Base-by-base conservation (phyloP, 2,329 filamentous ascomycete species). In the Cercospora brassicicola region DNA sequence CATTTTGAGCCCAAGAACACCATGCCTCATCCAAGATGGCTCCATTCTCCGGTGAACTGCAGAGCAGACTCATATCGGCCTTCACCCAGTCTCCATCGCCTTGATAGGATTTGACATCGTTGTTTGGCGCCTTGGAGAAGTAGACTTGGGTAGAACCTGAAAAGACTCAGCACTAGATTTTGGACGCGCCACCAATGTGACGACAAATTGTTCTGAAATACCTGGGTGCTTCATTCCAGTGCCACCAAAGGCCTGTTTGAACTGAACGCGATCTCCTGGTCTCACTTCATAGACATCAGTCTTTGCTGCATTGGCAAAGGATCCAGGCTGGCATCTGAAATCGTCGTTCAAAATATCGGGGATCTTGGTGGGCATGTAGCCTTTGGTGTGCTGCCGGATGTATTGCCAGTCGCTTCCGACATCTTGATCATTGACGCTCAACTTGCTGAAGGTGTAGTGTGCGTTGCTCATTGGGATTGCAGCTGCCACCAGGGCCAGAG, bases 11-110 rank as follows among this genome's bases (percentile, higher is more conserved):
- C 42, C 64, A 69, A 26, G 65, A 61, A 60, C 59, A 64, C 69
- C 67, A 71, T 57, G 30, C 59, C 33, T 18, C 31, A 30, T 33
- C 18, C 28, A 33, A 57, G 28, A 57, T 57, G 2, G 28, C 28
- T 51, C 71, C 65, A 39, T 61, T 66, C 23, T 45, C 66, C 23
- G 66, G 63, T 45, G 62, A 55, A 26, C 67, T 62, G 36, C 59
- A 70, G 23, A 69, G 55, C 55, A 66, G 62, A 45, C 61, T 63
- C 59, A 69, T 65, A 18, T 62, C 68, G 30, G 69, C 67, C 61
- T 72, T 72, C 57, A 72, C 69, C 71, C 69, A 72, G 36, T 71
- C 67, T 2, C 69, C 71, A 31, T 59, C 53, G 11, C 71, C 71
- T 15, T 67, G 62, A 56, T 71, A 72, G 10, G 56, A 61, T 15